Base-by-base conservation (phyloP, 148 eudicot genomes). In the Vaccinium macrocarpon region DNA sequence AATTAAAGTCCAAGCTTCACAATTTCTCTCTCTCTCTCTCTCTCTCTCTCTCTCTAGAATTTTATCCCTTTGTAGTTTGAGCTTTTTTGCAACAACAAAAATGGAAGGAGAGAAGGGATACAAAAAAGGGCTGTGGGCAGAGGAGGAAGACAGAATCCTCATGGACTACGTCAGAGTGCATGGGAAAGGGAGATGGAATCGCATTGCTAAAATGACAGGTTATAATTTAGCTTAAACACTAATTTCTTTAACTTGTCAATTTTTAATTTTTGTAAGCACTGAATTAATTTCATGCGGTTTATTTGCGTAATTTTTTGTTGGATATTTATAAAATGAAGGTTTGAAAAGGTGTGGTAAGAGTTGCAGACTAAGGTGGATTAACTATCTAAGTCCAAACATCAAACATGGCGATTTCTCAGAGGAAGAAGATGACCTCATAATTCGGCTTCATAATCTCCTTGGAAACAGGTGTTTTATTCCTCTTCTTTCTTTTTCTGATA, bases 291-390 rank as follows among this genome's bases (percentile, higher is more conserved):
- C 2, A 35, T 35, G 38, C 38, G 4, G 38, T 35, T 35, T 35
- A 35, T 35, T 35, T 35, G 38, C 38, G 38, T 35, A 35, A 35
- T 35, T 35, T 32, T 35, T 35, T 35, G 38, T 35, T 3, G 75
- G 46, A 15, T 72, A 21, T 72, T 35, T 72, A 4, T 38, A 6
- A 14, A 0, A 35, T 15, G 5, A 0, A 86, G 88, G 86, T 23
- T 83, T 86, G 86, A 86, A 86, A 77, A 83, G 88, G 77, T 83
- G 86, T 29, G 88, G 88, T 11, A 86, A 86, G 83, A 86, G 88
- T 59, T 86, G 88, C 62, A 86, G 88, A 49, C 78, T 84, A 32
- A 61, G 86, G 38, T 87, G 88, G 88, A 81, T 87, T 62, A 87
- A 87, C 48, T 87, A 84, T n/a, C 72, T 87, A 16, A 87, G 88